Evolutionary conservation across 148 eudicot genomes (phyloP), one percentile per base, ranked within the genome.

Genomic region (Dianthus caryophyllus): DNA sequence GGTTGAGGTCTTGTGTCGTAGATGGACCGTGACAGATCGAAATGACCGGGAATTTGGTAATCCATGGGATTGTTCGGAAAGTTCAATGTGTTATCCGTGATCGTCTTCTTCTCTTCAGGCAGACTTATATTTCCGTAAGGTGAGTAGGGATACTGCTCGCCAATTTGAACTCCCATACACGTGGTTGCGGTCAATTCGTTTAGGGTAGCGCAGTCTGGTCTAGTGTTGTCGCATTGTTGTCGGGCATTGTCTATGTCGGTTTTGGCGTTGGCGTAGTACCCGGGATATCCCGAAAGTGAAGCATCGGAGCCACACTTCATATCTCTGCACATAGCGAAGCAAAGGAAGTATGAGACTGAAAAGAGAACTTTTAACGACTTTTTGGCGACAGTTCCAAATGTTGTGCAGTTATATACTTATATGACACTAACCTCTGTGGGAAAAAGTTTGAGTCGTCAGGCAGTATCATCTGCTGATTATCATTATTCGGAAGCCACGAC

Each of bases 401-500:
- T n/a, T n/a, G n/a, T n/a, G n/a, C n/a, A n/a, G n/a, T n/a, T n/a
- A n/a, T n/a, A n/a, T n/a, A n/a, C n/a, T n/a, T n/a, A 29, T 12
- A 14, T 5, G 24, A 24, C 20, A n/a, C 41, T 20, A 60, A 89
- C 96, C 96, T 80, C 9, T 68, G 86, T 43, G 81, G 83, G 67
- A 85, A 55, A 74, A 81, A 83, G 79, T 71, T 82, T 61, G 91
- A 65, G 21, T 87, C 85, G 24, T 82, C 86, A 17, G 87, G 80
- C 67, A 88, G 55, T 30, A 85, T 64, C 68, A 82, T 25, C 54
- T 76, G 90, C 55, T 84, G 91, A 79, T 60, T 81, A 38, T 89
- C 86, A 67, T 71, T 77, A 75, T 77, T 66, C 9, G 90, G 78
- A 71, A 85, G 81, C 96, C 98, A 89, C 26, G 96, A 68, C 36